Conservation (phyloP, 176 grass and related monocot genomes). For the Triticum turgidum region DNA sequence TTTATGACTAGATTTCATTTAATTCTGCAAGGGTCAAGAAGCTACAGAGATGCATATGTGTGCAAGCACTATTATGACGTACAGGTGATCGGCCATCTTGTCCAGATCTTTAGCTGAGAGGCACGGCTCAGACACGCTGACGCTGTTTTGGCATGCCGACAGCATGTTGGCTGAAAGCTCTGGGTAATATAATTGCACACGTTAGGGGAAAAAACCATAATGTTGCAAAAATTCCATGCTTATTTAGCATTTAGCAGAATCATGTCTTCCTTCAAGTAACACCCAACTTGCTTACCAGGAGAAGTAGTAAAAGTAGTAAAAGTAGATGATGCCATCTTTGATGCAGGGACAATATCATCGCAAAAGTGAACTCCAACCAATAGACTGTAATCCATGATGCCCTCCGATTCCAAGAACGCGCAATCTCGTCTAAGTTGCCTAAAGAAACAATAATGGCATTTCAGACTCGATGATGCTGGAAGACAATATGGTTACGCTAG, state of each 20-base stretch:
- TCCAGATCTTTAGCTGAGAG: conserved; percentile 60
- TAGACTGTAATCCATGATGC: conserved; percentile 95
- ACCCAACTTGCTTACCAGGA: conserved; percentile 56
- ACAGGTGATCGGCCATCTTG: conserved; percentile 53
- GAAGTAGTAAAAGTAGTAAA: conserved; percentile 44
- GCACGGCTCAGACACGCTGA: conserved; percentile 33
- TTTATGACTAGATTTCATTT: not conserved
- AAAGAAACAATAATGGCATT: not conserved
- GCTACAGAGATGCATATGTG: not conserved
- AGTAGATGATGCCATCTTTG: conserved; percentile 49
- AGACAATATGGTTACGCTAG: not conserved
- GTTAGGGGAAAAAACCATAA: conserved; percentile 14
- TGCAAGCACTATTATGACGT: conserved; percentile 18
- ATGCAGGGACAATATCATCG: conserved; percentile 52
- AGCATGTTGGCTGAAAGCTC: conserved; percentile 54
- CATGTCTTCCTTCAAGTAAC: not conserved
- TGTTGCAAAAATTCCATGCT: not conserved
- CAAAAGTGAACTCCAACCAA: conserved; percentile 85
- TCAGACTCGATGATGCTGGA: not conserved
- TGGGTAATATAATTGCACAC: conserved; percentile 23
- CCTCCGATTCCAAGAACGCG: conserved; percentile 73
- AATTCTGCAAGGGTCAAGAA: not conserved
- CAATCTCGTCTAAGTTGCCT: conserved; percentile 82
- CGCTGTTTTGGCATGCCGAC: conserved; percentile 53
- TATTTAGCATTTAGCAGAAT: not conserved